These are phyloP conservation scores for Trebouxia sp. DNA, from an alignment of 139 green algal genomes.

Conservation along the genomic window DNA sequence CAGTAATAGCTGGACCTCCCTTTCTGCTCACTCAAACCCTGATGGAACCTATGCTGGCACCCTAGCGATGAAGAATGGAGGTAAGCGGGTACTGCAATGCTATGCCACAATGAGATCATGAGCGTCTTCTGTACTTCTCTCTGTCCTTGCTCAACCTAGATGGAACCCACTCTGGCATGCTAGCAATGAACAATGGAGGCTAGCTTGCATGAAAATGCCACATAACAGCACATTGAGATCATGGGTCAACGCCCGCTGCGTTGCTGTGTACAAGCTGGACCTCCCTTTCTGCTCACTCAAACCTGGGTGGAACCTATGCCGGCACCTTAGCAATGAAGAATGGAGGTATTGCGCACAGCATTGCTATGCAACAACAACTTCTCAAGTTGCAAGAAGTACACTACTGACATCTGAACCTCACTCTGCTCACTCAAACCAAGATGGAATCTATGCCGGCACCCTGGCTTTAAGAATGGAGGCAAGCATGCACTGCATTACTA, in stretches of 20 bases:
- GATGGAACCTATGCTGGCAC: constrained; percentile 62
- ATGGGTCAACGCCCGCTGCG: too few species aligned
- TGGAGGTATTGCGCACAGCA: neutral
- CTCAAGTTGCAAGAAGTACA: too few species aligned
- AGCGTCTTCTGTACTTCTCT: neutral
- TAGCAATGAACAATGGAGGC: too few species aligned
- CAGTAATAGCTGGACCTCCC: constrained; percentile 50
- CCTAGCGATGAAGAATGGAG: constrained; percentile 39
- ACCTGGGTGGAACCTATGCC: constrained; percentile 58
- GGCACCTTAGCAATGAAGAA: constrained; percentile 49
- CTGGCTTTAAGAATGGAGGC: too few species aligned
- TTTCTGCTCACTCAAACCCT: constrained; percentile 53
- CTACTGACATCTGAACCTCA: constrained; percentile 50
- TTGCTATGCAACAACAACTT: neutral
- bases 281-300: constrained; percentile 51
- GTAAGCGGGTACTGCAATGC: neutral
- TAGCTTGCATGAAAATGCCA: too few species aligned
- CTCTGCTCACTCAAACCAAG: constrained; percentile 51
- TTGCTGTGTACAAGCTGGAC: constrained; percentile 55
- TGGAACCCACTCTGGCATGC: too few species aligned
- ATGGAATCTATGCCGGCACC: constrained; percentile 58
- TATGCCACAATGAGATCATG: neutral
- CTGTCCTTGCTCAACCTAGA: too few species aligned
- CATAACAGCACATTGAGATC: too few species aligned
- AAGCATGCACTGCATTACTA: neutral